phyloP scores from a whole-genome alignment of 2,329 filamentous ascomycete species.

The Xylaria sp. region DNA sequence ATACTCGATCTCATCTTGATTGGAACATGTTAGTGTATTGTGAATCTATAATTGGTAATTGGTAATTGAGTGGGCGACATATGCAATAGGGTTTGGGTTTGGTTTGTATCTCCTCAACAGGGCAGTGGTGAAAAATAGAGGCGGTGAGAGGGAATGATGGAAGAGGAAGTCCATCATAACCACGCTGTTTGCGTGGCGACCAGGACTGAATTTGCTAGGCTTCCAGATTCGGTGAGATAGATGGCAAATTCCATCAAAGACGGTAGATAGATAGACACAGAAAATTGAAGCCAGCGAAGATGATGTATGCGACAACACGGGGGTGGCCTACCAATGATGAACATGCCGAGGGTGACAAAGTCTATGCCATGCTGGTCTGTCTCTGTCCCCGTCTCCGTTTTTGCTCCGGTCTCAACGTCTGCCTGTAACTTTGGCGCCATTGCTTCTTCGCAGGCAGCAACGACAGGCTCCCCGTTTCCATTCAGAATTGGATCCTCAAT shows the following conservation, averaged over 20 bases:
- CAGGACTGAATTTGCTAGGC: not conserved
- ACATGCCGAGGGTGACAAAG: slow-evolving; percentile 75
- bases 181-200: not conserved
- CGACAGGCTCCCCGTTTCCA: not conserved
- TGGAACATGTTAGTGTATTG: slow-evolving; percentile 24
- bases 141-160: slow-evolving; percentile 10
- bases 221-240: not conserved
- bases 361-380: slow-evolving; percentile 55
- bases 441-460: slow-evolving; percentile 18
- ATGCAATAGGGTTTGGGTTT: not conserved
- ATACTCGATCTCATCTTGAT: slow-evolving; percentile 88
- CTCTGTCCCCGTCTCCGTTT: slow-evolving; percentile 19
- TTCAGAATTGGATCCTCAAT: not conserved
- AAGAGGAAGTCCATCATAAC: not conserved
- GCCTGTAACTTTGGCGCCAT: not conserved
- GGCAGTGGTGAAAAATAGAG: not conserved
- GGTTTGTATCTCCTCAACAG: not conserved
- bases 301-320: not conserved
- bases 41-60: not conserved
- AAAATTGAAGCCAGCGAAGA: not conserved
- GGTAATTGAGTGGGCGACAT: not conserved
- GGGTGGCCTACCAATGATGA: slow-evolving; percentile 67
- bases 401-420: not conserved
- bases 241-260: not conserved
- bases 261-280: not conserved